These are phyloP conservation scores for Calonectria pseudoturangicola DNA, from an alignment of 2,329 filamentous ascomycete genomes.

Conservation along the genomic window DNA sequence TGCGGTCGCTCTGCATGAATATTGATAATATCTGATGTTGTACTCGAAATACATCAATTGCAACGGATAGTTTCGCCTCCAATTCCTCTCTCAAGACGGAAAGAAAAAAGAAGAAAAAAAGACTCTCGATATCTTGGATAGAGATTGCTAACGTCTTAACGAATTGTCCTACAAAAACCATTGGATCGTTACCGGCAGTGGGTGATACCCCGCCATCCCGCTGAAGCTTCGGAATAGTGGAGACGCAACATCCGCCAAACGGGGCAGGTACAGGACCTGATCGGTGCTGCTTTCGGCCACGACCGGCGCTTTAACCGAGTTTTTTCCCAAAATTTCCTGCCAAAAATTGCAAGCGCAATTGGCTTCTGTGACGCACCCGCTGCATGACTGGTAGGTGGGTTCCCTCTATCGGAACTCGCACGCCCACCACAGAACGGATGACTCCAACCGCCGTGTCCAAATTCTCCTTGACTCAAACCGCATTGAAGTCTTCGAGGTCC, in stretches of 20 bases:
- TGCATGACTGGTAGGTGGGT: slow-evolving; percentile 51
- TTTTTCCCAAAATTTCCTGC: slow-evolving; percentile 29
- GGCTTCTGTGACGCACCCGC: slow-evolving; percentile 38
- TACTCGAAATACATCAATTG: background rate
- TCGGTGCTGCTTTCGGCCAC: slow-evolving; percentile 17
- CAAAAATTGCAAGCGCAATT: slow-evolving; percentile 38
- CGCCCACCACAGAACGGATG: slow-evolving; percentile 50
- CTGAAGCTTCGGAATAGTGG: slow-evolving; percentile 19
- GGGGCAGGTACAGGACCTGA: slow-evolving; percentile 24
- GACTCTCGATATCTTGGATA: no score
- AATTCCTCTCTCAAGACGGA: background rate
- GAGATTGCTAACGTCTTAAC: no score
- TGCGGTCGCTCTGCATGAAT: background rate
- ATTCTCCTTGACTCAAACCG: slow-evolving; percentile 48
- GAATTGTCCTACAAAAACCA: no score
- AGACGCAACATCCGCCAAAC: slow-evolving; percentile 11
- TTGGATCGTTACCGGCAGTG: background rate
- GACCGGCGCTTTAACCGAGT: slow-evolving; percentile 28
- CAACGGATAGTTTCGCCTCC: background rate
- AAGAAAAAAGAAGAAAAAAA: background rate
- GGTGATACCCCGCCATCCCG: slow-evolving; percentile 24
- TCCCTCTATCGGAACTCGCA: slow-evolving; percentile 46
- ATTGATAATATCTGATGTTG: background rate
- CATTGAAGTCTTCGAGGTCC: slow-evolving; percentile 43
- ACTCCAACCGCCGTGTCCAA: slow-evolving; percentile 51